Base-by-base conservation (phyloP, 768 basidiomycete species). In the Cubamyces sp. region DNA sequence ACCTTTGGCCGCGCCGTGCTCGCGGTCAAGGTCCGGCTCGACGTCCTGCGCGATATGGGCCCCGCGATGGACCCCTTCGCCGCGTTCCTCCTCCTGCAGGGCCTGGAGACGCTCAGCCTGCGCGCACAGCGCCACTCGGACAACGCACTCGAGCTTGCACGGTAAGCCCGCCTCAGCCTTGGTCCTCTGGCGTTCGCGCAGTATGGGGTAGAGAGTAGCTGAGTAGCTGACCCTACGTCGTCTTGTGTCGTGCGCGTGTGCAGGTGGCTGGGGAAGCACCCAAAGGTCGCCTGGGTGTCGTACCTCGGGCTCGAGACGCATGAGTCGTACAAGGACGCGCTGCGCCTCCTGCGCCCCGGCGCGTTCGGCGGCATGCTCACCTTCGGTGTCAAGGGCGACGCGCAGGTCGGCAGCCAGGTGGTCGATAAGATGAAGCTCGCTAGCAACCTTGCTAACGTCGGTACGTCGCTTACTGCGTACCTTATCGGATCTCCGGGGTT, bases 71-170 rank as follows among this genome's bases (percentile, higher is more conserved):
- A 88, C 73, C 88, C 91, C 21, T 90, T 92, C 70, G 84, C 75
- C 3, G 88, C 87, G 1, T 91, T 91, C 77, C 79, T 91, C 47
- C 79, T 92, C 11, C 75, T 92, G 21, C 87, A 90, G 68, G 91
- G 91, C 40, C 78, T 92, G 21, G 91, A 92, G 76, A 93, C 90
- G 4, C 82, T 92, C 56, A 85, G 83, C 65, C 74, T 92, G 59
- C 81, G 91, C 12, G 86, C 80, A 11, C 82, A 92, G 76, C 74
- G 91, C 52, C 91, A 93, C 72, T 81, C 79, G 54, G 79, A 85
- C 39, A 93, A 93, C 64, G 86, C 87, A 0, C 79, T 93, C 16
- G 82, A 81, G 7, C 79, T 94, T 19, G 91, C 92, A 0, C 74
- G 77, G 77, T 82, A 65, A n/a, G 76, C 66, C 11, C 46, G 60